Evolutionary conservation across 1,284 basidiomycete genomes (phyloP).

Genomic region (Ustilago lituana): DNA sequence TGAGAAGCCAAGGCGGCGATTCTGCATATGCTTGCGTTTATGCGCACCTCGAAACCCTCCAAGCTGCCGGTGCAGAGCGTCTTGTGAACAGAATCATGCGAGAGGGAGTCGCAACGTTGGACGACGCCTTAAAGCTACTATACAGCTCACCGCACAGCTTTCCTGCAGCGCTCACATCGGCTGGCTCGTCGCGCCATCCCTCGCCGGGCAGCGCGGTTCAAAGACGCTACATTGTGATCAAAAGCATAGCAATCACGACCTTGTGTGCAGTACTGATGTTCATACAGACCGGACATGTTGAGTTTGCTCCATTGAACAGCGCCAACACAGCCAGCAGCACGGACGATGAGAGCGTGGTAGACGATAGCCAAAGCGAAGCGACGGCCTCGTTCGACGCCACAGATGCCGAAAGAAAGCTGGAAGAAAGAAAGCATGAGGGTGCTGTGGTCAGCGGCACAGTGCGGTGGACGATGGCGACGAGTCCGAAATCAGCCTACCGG

Average conservation of each 20-base stretch:
- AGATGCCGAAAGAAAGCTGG: too few species aligned
- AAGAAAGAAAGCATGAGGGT: too few species aligned
- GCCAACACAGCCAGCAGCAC: not conserved
- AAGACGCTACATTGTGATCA: conserved; percentile 1
- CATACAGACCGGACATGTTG: conserved; percentile 27
- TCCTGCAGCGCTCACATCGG: too few species aligned
- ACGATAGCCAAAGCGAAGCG: too few species aligned
- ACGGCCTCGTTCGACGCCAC: too few species aligned
- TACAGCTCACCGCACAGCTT: too few species aligned
- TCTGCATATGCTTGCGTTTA: conserved; percentile 8
- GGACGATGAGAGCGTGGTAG: not conserved
- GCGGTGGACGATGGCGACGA: not conserved
- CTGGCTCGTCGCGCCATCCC: too few species aligned
- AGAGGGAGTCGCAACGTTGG: not conserved
- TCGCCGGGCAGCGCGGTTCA: too few species aligned
- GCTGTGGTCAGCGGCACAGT: too few species aligned
- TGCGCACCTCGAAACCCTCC: not conserved
- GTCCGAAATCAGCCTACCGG: conserved; percentile 36
- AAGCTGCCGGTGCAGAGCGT: not conserved
- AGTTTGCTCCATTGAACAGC: conserved; percentile 3
- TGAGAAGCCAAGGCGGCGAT: not conserved
- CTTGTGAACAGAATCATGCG: not conserved
- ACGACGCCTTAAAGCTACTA: conserved; percentile 2
- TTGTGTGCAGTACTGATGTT: conserved; percentile 16
- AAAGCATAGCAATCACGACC: conserved; percentile 13